phyloP scores from a whole-genome alignment of 345 rosid genomes.

The Physaria fendleri region DNA sequence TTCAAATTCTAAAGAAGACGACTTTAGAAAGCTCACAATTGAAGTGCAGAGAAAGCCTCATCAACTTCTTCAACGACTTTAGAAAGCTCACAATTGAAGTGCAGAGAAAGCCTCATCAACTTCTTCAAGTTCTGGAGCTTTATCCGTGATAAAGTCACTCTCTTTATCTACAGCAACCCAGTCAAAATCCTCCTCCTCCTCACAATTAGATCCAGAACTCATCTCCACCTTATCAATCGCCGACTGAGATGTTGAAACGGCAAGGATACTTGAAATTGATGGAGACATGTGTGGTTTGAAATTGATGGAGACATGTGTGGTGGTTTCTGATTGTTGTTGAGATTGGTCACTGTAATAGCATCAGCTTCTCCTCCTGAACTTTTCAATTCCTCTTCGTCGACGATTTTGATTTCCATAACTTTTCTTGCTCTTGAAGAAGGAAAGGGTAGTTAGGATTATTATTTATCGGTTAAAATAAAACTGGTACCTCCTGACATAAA shows the following conservation, averaged over 20 bases:
- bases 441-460: constrained; percentile 3
- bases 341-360: not conserved
- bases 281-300: too few species aligned
- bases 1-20: not conserved
- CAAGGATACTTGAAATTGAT: not conserved
- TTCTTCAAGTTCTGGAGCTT: constrained; percentile 70
- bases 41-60: constrained; percentile 65
- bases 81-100: constrained; percentile 46
- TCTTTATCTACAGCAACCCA: constrained; percentile 55
- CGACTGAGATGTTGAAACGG: constrained; percentile 32
- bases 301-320: too few species aligned
- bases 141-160: constrained; percentile 33
- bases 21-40: constrained; percentile 24
- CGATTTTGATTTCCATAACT: constrained; percentile 9
- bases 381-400: not conserved
- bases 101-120: constrained; percentile 73
- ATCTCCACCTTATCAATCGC: constrained; percentile 20
- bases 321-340: not conserved
- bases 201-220: constrained; percentile 18
- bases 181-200: constrained; percentile 43
- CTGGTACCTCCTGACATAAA: too few species aligned
- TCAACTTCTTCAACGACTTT: constrained; percentile 49
- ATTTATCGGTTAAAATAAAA: too few species aligned
- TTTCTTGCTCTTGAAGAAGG: constrained; percentile 25
- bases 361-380: not conserved